Conservation (phyloP, 208 protist genomes). For the Wallacemonas sp. region DNA sequence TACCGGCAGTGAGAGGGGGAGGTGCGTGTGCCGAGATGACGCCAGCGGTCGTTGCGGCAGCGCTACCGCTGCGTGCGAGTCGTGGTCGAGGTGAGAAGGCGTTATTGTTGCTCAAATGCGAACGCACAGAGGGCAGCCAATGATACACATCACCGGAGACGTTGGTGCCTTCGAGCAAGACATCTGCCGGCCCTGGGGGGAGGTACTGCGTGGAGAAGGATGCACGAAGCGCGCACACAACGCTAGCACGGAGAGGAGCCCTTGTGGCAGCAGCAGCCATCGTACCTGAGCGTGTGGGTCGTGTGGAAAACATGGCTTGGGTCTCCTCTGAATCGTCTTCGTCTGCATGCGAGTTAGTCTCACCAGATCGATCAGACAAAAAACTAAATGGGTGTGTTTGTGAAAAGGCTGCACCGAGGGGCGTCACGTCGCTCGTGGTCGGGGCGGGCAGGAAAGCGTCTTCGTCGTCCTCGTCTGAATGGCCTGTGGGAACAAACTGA, state of each 20-base stretch:
- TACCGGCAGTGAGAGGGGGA: background rate
- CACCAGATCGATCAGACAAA: background rate
- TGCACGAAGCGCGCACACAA: background rate
- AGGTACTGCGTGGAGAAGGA: conserved; percentile 10
- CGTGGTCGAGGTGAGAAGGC: conserved; percentile 4
- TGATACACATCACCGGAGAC: conserved; percentile 1
- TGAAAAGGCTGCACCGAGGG: too few species aligned
- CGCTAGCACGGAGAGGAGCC: background rate
- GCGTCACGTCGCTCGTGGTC: too few species aligned
- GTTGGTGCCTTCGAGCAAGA: conserved; percentile 5
- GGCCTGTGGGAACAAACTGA: background rate
- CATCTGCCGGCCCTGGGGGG: conserved; percentile 1
- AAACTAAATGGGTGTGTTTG: background rate
- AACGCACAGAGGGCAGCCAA: background rate
- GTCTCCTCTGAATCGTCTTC: too few species aligned
- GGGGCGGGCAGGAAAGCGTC: too few species aligned
- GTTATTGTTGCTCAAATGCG: background rate
- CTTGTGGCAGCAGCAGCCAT: background rate
- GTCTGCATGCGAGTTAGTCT: too few species aligned
- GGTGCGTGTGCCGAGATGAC: conserved; percentile 1
- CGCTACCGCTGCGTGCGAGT: background rate
- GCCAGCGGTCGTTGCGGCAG: background rate
- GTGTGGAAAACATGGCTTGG: background rate
- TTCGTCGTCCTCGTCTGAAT: background rate
- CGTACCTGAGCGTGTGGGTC: background rate